These are phyloP conservation scores for Mycena olivaceomarginata DNA, from an alignment of 768 basidiomycete genomes.

Conservation along the genomic window DNA sequence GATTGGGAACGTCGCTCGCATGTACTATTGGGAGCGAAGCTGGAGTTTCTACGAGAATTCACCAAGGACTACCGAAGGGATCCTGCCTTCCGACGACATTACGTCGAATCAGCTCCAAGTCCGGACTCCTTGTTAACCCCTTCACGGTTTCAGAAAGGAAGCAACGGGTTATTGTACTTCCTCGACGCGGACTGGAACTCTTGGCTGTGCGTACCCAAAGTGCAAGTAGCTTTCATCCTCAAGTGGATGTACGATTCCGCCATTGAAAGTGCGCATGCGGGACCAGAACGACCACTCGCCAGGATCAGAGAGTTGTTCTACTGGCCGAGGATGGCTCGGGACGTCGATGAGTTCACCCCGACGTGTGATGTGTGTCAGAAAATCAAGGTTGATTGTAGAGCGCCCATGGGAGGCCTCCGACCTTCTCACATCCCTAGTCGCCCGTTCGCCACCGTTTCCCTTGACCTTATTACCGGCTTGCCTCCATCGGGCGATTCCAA, in stretches of 20 bases:
- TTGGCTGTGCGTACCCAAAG: constrained; percentile 32
- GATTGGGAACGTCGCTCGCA: neutral
- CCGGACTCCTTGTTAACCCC: constrained; percentile 11
- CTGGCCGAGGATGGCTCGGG: neutral
- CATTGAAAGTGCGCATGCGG: neutral
- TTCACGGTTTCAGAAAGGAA: constrained; percentile 16
- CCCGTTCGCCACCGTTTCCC: no score
- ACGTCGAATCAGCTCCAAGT: neutral
- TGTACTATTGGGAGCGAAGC: neutral
- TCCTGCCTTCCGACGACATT: neutral
- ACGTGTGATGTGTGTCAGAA: no score
- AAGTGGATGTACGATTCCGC: neutral
- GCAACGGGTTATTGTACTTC: constrained; percentile 32
- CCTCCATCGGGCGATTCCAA: no score
- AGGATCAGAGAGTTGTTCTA: constrained; percentile 14
- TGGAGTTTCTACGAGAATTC: neutral
- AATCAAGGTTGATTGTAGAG: no score
- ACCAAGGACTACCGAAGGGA: neutral
- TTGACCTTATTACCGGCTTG: no score
- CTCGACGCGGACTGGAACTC: constrained; percentile 24
- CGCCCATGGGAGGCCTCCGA: no score
- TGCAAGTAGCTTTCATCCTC: constrained; percentile 32
- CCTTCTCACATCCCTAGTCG: no score
- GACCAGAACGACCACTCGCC: neutral
- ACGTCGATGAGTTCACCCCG: no score